Base-by-base conservation (phyloP, 2,329 filamentous ascomycete genomes). In the Byssothecium circinans region DNA sequence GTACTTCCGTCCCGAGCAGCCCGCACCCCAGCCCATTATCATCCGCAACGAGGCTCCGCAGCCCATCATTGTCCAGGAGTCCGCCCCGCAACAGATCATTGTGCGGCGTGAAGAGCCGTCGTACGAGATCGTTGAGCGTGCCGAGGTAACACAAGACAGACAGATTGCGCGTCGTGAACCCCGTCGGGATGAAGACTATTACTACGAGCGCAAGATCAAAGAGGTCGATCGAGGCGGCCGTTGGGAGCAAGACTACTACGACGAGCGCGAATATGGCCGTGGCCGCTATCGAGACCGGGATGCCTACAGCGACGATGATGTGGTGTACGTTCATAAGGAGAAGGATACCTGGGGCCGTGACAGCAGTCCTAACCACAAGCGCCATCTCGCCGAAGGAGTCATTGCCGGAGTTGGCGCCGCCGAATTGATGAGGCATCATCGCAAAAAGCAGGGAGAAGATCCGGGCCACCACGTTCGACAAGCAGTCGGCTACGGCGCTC, bases 301-400 rank as follows among this genome's bases (percentile, higher is more conserved):
- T 39, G 76, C 74, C 52, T 82, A 80, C 62, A 81, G 81, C 57
- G 82, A 85, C 59, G 82, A 85, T 52, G 83, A 82, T 58, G 78
- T 81, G 60, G 79, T 84, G 45, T 83, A 84, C 57, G 72, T 83
- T 30, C 78, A 78, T 56, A 78, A 79, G 70, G 77, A 79, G 75
- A 58, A 77, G 72, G 59, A 73, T 58, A 73, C 69, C 34, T 73
- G 65, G 60, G 67, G 68, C 19, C 57, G 63, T 17, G 66, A 68
- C 23, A 52, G 56, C 10, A 76, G 76, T 43, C 75, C 76, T 15
- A 67, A 72, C 35, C 76, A 82, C 52, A 79, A 78, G 41, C 80
- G 80, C 25, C 80, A 85, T 60, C 67, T 86, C 36, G 82, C 82
- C n/a, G 82, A 83, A 58, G 83, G 83, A 38, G 81, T 81, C 20